Percentiles rank a stretch among this genome's conserved stretches.
These are phyloP conservation scores for Actinomortierella ambigua DNA, from an alignment of 371 early-diverging fungal species.

Conservation along the genomic window DNA sequence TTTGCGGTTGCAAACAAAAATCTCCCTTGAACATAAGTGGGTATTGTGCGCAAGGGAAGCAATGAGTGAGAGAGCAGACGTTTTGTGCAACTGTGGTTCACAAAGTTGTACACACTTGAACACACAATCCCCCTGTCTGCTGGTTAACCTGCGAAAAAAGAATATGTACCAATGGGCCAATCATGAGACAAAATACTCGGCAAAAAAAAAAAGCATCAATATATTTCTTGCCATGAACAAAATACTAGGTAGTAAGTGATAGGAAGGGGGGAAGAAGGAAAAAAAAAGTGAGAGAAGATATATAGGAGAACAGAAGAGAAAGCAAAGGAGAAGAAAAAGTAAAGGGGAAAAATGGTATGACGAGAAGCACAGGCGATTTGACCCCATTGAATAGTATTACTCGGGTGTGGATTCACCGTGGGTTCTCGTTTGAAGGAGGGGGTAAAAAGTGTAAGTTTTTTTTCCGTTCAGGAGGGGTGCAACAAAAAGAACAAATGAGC, in stretches of 20 bases:
- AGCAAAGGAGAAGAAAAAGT: background rate
- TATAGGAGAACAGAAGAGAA: background rate
- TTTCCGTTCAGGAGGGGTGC: too few relatives aligned
- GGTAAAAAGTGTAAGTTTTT: background rate
- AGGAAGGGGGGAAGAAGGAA: background rate
- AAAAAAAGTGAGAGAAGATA: conserved; percentile 1
- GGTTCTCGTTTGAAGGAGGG: background rate
- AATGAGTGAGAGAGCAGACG: too few relatives aligned
- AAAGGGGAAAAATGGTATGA: background rate
- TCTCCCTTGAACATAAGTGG: too few relatives aligned
- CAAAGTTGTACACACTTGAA: too few relatives aligned
- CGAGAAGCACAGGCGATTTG: background rate
- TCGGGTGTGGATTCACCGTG: too few relatives aligned
- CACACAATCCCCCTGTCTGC: too few relatives aligned
- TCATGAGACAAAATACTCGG: background rate
- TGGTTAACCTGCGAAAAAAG: background rate
- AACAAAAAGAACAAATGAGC: too few relatives aligned
- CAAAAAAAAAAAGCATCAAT: background rate
- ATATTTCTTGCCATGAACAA: background rate
- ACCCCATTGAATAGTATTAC: too few relatives aligned
- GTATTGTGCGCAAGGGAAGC: too few relatives aligned
- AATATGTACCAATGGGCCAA: too few relatives aligned
- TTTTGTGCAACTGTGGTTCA: too few relatives aligned
- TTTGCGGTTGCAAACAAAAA: background rate
- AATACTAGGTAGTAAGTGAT: background rate